Base-by-base conservation (phyloP, 1,139 yeast species). In the Blastobotrys elegans region DNA sequence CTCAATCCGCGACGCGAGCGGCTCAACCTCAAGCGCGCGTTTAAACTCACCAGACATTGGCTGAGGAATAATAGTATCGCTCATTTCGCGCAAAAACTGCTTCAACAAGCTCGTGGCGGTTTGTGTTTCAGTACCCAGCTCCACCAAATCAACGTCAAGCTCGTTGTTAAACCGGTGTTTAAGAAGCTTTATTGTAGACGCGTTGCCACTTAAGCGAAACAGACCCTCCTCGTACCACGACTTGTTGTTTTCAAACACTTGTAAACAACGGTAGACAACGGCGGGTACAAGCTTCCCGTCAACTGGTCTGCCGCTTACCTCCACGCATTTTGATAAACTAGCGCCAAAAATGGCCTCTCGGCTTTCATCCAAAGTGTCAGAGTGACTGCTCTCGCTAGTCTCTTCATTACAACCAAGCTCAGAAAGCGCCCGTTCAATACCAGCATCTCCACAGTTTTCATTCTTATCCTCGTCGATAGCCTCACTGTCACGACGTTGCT, bases 191-290 rank as follows among this genome's bases (percentile, higher is more conserved):
- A 92, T 87, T 42, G 83, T 75, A 0, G 90, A 77, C 47, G 92
- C 86, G 30, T 96, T 85, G 2, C 98, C 98, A 65, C 94, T 87
- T 49, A 90, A 71, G 53, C 98, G 73, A 69, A 92, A 92, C 1
- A 92, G 78, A 2, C 98, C 98, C 62, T 90, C 96, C 64, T 88
- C 95, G 53, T 77, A 78, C 17, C 84, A 72, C 0, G 95, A 96
- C 10, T 85, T 81, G 20, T 82, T 76, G 42, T 72, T 75, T 47
- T 77, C 74, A 43, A 92, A 71, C 56, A 76, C 84, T 51, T 81
- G 87, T 39, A 92, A 64, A 60, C 96, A 88, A 51, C 96, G 71
- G 59, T 70, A 84, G 20, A 88, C 77, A 10, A 92, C 79, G 40
- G 92, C 80, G 1, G 98, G 97, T 10, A 92, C 78, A 14, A 57